phyloP scores from a whole-genome alignment of 1,284 basidiomycete genomes.

The Mycena citricolor region DNA sequence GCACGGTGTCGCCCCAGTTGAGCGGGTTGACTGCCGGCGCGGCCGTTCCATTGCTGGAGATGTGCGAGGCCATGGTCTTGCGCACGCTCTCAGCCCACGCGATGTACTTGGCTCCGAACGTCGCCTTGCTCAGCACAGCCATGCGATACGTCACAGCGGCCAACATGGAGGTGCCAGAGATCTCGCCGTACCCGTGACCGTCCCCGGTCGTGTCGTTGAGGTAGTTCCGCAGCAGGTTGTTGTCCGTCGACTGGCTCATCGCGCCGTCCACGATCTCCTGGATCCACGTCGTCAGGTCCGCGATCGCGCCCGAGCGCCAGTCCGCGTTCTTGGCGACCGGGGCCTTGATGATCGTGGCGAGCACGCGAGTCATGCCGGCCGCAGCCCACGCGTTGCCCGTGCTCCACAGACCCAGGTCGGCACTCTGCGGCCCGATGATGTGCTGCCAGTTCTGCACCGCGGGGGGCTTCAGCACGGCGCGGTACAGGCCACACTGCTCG shows the following conservation, averaged over 20 bases:
- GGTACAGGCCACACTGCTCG: constrained; percentile 46
- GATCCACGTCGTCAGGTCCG: constrained; percentile 39
- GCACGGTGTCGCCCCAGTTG: constrained; percentile 34
- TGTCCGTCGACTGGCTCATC: constrained; percentile 34
- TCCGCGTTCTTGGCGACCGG: constrained; percentile 27
- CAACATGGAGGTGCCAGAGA: constrained; percentile 41
- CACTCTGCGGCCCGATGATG: constrained; percentile 43
- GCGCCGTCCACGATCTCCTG: constrained; percentile 49
- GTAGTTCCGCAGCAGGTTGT: constrained; percentile 41
- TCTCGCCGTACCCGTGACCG: constrained; percentile 42
- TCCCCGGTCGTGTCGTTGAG: constrained; percentile 34
- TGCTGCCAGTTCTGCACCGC: constrained; percentile 46
- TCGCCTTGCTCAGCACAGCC: constrained; percentile 23
- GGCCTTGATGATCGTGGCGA: constrained; percentile 46
- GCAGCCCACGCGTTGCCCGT: constrained; percentile 47
- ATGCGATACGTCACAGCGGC: constrained; percentile 45
- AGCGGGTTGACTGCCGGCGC: constrained; percentile 43
- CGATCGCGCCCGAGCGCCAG: constrained; percentile 32
- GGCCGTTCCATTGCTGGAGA: constrained; percentile 34
- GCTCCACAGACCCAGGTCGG: constrained; percentile 54
- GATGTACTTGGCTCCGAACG: constrained; percentile 17
- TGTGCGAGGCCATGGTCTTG: constrained; percentile 25
- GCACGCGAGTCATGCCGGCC: constrained; percentile 43
- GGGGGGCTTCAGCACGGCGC: constrained; percentile 38
- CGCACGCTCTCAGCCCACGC: constrained; percentile 16